These are phyloP conservation scores for Plasmodium knowlesi DNA, from an alignment of 169 alveolate species.

Conservation along the genomic window DNA sequence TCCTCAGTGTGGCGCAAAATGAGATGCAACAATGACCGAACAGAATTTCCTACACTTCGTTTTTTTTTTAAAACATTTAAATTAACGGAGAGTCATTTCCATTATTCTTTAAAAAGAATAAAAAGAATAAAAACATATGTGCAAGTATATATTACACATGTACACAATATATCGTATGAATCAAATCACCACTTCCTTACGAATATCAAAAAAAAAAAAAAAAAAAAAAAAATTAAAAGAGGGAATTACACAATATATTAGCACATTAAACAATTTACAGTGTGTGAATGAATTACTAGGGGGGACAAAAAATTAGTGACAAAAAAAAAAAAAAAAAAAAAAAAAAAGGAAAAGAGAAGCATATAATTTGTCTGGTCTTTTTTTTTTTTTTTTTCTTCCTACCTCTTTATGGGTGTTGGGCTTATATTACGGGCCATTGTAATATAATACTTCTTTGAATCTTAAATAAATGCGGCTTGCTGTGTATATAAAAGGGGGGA, in stretches of 20 bases:
- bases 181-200: not conserved
- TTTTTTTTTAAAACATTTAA: not conserved
- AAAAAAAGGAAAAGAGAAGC: not conserved
- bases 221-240: not conserved
- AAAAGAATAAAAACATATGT: not conserved
- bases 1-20: not conserved
- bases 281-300: not conserved
- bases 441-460: conserved; percentile 35
- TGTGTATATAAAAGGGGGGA: conserved; percentile 11
- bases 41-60: not conserved
- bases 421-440: conserved; percentile 10
- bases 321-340: not conserved
- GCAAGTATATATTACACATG: not conserved
- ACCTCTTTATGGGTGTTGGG: not conserved
- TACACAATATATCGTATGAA: not conserved
- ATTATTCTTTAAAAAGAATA: not conserved
- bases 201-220: not conserved
- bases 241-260: not conserved
- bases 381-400: not conserved
- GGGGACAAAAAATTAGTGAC: not conserved
- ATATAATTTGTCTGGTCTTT: not conserved
- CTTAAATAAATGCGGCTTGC: conserved; percentile 69
- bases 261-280: not conserved
- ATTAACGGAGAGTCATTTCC: not conserved
- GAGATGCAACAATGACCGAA: not conserved